Evolutionary conservation across 2,329 filamentous ascomycete species (phyloP), one percentile per base, ranked within the genome.

Genomic region (Aureobasidium sp.): DNA sequence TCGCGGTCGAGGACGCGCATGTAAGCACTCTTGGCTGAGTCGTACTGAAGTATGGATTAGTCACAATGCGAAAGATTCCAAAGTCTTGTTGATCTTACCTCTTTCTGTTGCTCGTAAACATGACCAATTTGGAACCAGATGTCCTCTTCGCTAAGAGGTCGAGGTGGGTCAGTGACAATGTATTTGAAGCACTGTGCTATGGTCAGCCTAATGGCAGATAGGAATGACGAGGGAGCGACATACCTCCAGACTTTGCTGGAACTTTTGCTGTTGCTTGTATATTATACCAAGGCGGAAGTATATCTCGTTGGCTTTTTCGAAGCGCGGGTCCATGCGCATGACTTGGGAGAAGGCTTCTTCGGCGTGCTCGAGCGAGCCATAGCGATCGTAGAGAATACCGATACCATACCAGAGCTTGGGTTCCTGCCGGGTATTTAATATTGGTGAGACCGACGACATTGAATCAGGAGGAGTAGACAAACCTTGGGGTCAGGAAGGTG

Each of bases 121-220:
- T 99, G 94, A 29, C 94, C 94, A 71, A 99, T 97, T 76, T 99
- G 94, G 79, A 99, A 99, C 93, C 93, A 97, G 64, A 99, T 99
- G 70, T 99, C 94, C 75, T 97, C 93, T 74, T 97, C 92, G 0
- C 92, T 97, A 69, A 99, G 76, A 2, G 94, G 94, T 4, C 90
- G 87, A 3, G 94, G 94, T 32, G 94, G 93, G 59, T 96, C 92
- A 68, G 85, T 88, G 66, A 97, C 92, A 68, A 99, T 99, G 73
- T 96, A 97, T 76, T 94, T 94, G 80, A 99, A 99, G 80, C 94
- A 97, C 90, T 97, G 57, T n/a, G 12, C 10, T 20, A 37, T 10
- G 50, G 65, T 73, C 62, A 73, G 70, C 62, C 52, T 12, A 34
- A 17, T 53, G 27, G 55, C 62, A 51, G 36, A 23, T 50, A 36